These are phyloP conservation scores for Ophiorrhiza pumila DNA, from an alignment of 257 asterid species.

Conservation along the genomic window DNA sequence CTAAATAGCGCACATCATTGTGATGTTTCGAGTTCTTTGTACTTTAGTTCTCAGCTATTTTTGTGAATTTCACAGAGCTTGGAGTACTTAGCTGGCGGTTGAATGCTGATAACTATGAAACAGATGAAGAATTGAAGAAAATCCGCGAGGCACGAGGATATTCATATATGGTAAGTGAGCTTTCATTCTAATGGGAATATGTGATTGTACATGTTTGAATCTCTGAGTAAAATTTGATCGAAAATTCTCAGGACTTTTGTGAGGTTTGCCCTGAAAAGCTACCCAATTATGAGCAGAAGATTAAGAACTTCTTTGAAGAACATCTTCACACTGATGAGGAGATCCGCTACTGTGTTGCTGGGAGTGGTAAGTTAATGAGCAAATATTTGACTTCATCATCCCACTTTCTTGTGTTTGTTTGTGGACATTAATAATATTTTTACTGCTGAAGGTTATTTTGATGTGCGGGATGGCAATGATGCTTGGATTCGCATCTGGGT, in stretches of 20 bases:
- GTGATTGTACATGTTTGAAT: not conserved
- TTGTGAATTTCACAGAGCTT: conserved; percentile 50
- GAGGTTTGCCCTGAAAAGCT: conserved; percentile 89
- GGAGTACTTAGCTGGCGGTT: conserved; percentile 95
- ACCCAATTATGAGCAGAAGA: conserved; percentile 82
- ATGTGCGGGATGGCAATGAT: conserved; percentile 73
- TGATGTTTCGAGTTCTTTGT: not conserved
- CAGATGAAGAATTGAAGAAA: conserved; percentile 81
- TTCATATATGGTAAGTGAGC: conserved; percentile 61
- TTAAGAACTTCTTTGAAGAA: conserved; percentile 76
- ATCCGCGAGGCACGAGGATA: conserved; percentile 85
- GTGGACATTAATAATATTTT: not conserved
- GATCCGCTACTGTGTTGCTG: conserved; percentile 89
- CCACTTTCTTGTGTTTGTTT: not conserved
- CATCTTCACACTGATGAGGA: conserved; percentile 97
- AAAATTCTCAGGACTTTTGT: conserved; percentile 60
- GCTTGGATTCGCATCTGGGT: conserved; percentile 90
- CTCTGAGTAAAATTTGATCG: not conserved
- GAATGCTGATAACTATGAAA: conserved; percentile 88
- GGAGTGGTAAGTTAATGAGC: conserved; percentile 58
- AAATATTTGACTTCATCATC: not conserved
- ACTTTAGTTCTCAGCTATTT: not conserved
- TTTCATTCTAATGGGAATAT: not conserved
- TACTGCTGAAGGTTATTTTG: conserved; percentile 66
- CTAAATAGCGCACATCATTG: not conserved